Percentiles rank a stretch among this genome's conserved stretches.
phyloP scores from a whole-genome alignment of 163 green algal species.

The Prototheca wickerhamii region DNA sequence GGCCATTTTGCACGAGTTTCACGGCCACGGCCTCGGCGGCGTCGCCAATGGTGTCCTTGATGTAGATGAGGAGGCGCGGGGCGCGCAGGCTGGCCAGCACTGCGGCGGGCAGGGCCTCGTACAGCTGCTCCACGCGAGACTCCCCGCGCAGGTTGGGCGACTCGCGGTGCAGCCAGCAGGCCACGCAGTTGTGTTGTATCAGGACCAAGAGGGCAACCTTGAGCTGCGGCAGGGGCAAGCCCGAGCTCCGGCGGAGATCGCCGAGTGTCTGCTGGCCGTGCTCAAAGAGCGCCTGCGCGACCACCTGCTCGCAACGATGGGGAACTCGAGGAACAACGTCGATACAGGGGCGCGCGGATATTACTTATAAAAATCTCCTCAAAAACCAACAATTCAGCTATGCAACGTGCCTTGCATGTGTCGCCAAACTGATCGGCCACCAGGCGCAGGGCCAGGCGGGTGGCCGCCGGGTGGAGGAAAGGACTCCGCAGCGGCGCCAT shows the following conservation, averaged over 20 bases:
- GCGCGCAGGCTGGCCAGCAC: slow-evolving; percentile 48
- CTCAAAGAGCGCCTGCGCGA: neutral
- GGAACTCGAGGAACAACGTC: neutral
- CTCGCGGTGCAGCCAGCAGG: slow-evolving; percentile 39
- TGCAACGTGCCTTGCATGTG: slow-evolving; percentile 7
- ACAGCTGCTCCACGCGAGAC: slow-evolving; percentile 33
- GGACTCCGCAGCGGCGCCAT: neutral
- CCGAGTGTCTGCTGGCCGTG: slow-evolving; percentile 29
- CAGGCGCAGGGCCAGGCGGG: slow-evolving; percentile 35
- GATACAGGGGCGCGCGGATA: neutral
- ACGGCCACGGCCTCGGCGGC: slow-evolving; percentile 40
- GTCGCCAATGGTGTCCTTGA: slow-evolving; percentile 41
- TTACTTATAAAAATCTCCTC: too few relatives aligned
- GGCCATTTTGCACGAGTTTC: slow-evolving; percentile 53
- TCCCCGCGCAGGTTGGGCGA: slow-evolving; percentile 30
- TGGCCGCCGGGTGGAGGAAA: slow-evolving; percentile 5
- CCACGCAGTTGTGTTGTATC: slow-evolving; percentile 60
- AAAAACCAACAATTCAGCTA: neutral
- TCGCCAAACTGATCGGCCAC: slow-evolving; percentile 44
- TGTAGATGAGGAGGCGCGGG: slow-evolving; percentile 48
- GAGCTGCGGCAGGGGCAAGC: slow-evolving; percentile 25
- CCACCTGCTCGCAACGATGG: neutral
- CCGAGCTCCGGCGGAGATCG: slow-evolving; percentile 28
- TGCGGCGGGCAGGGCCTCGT: slow-evolving; percentile 31
- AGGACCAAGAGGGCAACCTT: slow-evolving; percentile 52